Percentiles rank a stretch among this genome's conserved stretches.
Evolutionary conservation across 345 rosid species (phyloP).

Genomic region (Salix caprea): DNA sequence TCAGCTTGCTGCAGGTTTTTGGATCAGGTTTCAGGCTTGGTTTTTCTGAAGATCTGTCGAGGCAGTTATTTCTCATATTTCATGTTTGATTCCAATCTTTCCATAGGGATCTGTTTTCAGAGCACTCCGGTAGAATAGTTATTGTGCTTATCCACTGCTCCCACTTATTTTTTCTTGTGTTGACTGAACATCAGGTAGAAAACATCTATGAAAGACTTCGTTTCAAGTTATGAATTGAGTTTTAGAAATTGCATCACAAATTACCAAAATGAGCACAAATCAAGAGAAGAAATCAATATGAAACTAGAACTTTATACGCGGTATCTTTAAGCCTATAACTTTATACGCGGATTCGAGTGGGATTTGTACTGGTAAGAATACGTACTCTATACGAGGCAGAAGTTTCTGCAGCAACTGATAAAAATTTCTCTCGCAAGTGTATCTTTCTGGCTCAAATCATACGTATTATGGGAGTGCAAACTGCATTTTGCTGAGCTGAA

Average conservation of each 20-base stretch:
- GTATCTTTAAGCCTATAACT: background rate
- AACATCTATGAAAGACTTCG: background rate
- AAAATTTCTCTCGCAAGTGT: too few relatives aligned
- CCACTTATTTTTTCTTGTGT: background rate
- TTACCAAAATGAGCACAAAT: background rate
- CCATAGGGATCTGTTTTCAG: background rate
- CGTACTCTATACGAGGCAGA: too few relatives aligned
- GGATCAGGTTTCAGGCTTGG: background rate
- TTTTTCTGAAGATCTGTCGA: conserved; percentile 7
- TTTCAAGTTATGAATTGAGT: background rate
- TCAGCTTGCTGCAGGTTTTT: background rate
- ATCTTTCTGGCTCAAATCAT: too few relatives aligned
- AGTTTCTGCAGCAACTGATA: too few relatives aligned
- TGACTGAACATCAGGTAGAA: background rate
- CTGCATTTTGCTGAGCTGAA: too few relatives aligned
- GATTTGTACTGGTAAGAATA: too few relatives aligned
- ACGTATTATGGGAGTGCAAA: too few relatives aligned
- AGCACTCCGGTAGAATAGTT: background rate
- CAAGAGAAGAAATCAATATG: background rate
- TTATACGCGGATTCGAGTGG: background rate
- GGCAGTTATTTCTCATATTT: background rate
- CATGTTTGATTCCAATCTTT: too few relatives aligned
- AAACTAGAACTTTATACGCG: background rate
- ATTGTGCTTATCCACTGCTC: background rate
- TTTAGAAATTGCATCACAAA: background rate